Conservation (phyloP, 257 asterid genomes). For the Solanum chaucha region DNA sequence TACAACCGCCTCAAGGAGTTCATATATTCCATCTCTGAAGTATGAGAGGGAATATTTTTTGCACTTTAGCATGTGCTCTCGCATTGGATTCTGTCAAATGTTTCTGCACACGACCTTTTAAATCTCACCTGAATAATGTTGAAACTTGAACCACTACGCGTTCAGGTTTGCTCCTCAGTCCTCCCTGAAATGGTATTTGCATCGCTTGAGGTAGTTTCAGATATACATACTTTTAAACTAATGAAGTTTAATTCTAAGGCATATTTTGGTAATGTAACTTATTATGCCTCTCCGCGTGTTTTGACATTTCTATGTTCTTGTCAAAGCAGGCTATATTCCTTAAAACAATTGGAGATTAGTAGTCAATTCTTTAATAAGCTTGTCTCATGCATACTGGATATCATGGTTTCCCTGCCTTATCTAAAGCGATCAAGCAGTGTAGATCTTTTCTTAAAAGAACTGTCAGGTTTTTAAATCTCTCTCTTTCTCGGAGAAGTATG, state of each 20-base stretch:
- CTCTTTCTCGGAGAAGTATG: background rate
- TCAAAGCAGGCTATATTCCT: background rate
- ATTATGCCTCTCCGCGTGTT: background rate
- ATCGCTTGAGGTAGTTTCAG: background rate
- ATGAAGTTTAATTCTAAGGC: background rate
- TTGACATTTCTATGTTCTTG: background rate
- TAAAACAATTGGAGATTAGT: background rate
- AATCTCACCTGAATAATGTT: background rate
- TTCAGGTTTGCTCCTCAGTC: background rate
- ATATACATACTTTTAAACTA: background rate
- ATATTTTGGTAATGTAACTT: background rate
- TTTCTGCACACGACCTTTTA: background rate
- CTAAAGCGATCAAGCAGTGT: background rate
- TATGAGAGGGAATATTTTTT: background rate
- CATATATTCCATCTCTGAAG: background rate
- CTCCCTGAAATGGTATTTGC: background rate
- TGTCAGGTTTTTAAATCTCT: background rate
- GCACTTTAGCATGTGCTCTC: background rate
- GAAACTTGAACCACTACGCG: background rate
- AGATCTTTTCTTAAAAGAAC: background rate
- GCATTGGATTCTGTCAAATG: background rate
- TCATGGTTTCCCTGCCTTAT: background rate
- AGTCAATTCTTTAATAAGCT: background rate
- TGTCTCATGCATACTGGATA: background rate
- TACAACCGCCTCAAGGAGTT: background rate